Conservation (phyloP, 2,329 filamentous ascomycete species). For the Magnaporthiopsis rhizophila region DNA sequence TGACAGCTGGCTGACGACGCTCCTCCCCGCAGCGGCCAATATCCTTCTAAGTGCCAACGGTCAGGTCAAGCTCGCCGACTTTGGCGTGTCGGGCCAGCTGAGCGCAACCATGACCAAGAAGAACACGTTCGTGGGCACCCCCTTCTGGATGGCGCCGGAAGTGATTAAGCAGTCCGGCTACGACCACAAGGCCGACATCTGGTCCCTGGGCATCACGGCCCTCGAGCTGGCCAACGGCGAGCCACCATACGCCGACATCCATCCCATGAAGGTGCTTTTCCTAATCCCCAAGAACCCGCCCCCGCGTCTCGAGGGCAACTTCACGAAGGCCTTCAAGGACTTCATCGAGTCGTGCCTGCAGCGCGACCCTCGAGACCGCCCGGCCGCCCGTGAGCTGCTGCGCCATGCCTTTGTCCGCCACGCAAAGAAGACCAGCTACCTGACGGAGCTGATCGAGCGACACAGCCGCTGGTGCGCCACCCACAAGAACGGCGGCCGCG, state of each 20-base stretch:
- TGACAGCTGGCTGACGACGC: not conserved
- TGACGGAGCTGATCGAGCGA: slow-evolving; percentile 91
- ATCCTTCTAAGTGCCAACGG: slow-evolving; percentile 82
- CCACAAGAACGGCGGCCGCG: slow-evolving; percentile 55
- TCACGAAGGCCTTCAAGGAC: slow-evolving; percentile 75
- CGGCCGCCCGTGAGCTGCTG: slow-evolving; percentile 77
- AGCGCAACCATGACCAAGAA: slow-evolving; percentile 99
- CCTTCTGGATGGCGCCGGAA: slow-evolving; percentile 99
- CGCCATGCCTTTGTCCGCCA: slow-evolving; percentile 84
- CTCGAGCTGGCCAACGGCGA: slow-evolving; percentile 87
- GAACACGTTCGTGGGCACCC: slow-evolving; percentile 96
- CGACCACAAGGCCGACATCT: slow-evolving; percentile 96
- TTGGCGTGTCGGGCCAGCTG: slow-evolving; percentile 91
- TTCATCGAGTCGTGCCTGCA: slow-evolving; percentile 78
- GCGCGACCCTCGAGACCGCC: slow-evolving; percentile 82
- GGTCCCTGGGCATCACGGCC: slow-evolving; percentile 92
- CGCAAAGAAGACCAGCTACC: slow-evolving; percentile 91
- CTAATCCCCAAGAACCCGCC: slow-evolving; percentile 92
- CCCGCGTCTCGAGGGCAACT: slow-evolving; percentile 71
- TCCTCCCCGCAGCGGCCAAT: slow-evolving; percentile 63
- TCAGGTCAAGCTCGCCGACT: slow-evolving; percentile 95
- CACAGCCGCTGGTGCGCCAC: slow-evolving; percentile 80
- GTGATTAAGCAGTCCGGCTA: slow-evolving; percentile 98
- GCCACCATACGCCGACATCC: slow-evolving; percentile 90
- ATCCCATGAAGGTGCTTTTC: slow-evolving; percentile 97